Percentiles rank a stretch among this genome's conserved stretches.
Conservation (phyloP, 2,329 filamentous ascomycete genomes). For the Colletotrichum sp. region DNA sequence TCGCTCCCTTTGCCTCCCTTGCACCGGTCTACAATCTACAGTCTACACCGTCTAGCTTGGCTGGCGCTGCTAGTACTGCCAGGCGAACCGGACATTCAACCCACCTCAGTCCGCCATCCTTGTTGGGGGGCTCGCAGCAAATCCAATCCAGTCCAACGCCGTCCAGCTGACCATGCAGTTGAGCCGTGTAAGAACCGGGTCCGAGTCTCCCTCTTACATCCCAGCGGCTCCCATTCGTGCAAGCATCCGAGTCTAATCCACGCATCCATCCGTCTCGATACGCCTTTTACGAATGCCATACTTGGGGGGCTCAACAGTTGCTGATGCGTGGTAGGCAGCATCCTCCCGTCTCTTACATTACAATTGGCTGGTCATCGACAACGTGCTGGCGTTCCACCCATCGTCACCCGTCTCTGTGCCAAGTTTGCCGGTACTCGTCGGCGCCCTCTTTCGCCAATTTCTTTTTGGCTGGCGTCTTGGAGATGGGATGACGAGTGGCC, state of each 20-base stretch:
- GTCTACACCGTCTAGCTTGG: not conserved
- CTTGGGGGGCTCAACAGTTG: not conserved
- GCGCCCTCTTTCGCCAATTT: not conserved
- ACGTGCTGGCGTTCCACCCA: not conserved
- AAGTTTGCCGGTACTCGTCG: not conserved
- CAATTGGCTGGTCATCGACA: not conserved
- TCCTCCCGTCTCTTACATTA: not conserved
- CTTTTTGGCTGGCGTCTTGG: not conserved
- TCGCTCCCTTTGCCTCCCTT: not conserved
- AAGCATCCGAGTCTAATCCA: not conserved
- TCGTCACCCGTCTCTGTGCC: not conserved
- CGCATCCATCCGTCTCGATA: not conserved
- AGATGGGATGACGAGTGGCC: conserved; percentile 5
- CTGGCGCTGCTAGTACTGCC: not conserved
- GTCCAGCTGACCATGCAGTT: not conserved
- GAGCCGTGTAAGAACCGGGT: not conserved
- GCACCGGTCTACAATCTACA: not conserved
- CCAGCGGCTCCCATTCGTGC: not conserved
- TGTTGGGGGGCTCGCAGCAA: not conserved
- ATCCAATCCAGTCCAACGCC: not conserved
- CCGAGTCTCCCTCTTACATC: not conserved
- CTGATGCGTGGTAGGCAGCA: not conserved
- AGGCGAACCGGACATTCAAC: conserved; percentile 6
- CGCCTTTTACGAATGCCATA: not conserved
- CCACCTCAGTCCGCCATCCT: conserved; percentile 1